Conservation (phyloP, 2,329 filamentous ascomycete species). For the Balansia obtecta region DNA sequence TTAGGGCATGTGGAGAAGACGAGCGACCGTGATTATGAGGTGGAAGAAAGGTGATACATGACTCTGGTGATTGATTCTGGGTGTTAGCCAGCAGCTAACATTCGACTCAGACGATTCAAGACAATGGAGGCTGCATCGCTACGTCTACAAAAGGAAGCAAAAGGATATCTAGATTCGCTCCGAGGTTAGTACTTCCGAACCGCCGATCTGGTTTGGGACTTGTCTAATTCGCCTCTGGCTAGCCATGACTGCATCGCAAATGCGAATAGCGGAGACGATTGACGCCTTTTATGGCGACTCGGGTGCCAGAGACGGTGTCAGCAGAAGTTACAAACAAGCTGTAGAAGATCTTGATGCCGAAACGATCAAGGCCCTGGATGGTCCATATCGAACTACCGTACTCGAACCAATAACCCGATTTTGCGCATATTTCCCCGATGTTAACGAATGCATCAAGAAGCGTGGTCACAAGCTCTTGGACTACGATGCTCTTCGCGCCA, state of each 20-base stretch:
- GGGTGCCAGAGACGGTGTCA: constrained; percentile 88
- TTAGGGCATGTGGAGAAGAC: constrained; percentile 93
- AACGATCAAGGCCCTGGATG: constrained; percentile 95
- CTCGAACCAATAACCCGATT: constrained; percentile 92
- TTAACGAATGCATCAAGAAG: constrained; percentile 99
- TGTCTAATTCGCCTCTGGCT: neutral
- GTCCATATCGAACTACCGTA: constrained; percentile 87
- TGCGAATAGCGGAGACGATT: constrained; percentile 98
- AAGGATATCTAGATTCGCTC: constrained; percentile 92
- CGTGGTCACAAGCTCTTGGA: constrained; percentile 96
- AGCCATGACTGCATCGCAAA: constrained; percentile 99
- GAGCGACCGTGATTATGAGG: constrained; percentile 96
- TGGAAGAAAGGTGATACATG: constrained; percentile 67
- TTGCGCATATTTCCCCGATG: constrained; percentile 96
- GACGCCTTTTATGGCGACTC: constrained; percentile 98
- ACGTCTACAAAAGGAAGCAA: constrained; percentile 91
- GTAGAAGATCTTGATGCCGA: constrained; percentile 96
- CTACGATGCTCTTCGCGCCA: constrained; percentile 90
- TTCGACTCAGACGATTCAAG: constrained; percentile 62
- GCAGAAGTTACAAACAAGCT: constrained; percentile 93
- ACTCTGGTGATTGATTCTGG: neutral
- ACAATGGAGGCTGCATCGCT: constrained; percentile 94
- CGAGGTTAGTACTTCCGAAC: constrained; percentile 44
- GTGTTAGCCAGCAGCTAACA: constrained; percentile 10
- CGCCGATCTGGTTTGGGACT: neutral